phyloP scores from a whole-genome alignment of 23 red algal species.

The Porphyridium purpureum region DNA sequence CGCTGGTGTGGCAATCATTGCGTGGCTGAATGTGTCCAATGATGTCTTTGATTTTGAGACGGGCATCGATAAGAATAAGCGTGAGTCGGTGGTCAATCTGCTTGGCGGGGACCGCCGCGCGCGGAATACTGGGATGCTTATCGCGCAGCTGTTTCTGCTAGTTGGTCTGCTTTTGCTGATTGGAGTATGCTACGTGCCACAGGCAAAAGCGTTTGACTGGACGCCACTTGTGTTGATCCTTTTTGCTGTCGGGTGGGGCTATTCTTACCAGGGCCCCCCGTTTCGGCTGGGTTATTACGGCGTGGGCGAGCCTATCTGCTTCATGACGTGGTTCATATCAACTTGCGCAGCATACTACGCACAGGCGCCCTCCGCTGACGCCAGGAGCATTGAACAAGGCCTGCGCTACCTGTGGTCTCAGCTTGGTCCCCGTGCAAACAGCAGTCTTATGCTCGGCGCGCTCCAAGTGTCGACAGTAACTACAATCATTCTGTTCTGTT shows the following conservation, averaged over 20 bases:
- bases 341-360: too few relatives aligned
- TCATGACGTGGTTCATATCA: too few relatives aligned
- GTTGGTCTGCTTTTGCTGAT: conserved; percentile 2
- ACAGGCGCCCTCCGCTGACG: background rate
- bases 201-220: conserved; percentile 13
- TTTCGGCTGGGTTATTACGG: conserved; percentile 55
- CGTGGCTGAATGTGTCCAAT: conserved; percentile 53
- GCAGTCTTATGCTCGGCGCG: too few relatives aligned
- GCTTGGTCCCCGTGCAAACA: too few relatives aligned
- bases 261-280: conserved; percentile 51
- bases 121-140: conserved; percentile 4
- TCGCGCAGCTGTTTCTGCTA: conserved; percentile 3
- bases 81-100: conserved; percentile 45
- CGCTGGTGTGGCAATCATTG: conserved; percentile 26
- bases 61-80: conserved; percentile 41
- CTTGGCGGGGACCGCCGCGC: conserved; percentile 11
- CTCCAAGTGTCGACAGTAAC: conserved; percentile 21
- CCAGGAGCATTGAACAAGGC: conserved; percentile 1
- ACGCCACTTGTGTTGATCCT: conserved; percentile 7
- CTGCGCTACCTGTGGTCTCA: too few relatives aligned
- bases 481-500: conserved; percentile 41
- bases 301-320: conserved; percentile 40
- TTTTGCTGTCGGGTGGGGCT: conserved; percentile 22
- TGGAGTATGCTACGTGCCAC: too few relatives aligned
- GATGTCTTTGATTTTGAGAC: conserved; percentile 54